Evolutionary conservation across 768 basidiomycete genomes (phyloP).

Genomic region (Coprinellus micaceus): DNA sequence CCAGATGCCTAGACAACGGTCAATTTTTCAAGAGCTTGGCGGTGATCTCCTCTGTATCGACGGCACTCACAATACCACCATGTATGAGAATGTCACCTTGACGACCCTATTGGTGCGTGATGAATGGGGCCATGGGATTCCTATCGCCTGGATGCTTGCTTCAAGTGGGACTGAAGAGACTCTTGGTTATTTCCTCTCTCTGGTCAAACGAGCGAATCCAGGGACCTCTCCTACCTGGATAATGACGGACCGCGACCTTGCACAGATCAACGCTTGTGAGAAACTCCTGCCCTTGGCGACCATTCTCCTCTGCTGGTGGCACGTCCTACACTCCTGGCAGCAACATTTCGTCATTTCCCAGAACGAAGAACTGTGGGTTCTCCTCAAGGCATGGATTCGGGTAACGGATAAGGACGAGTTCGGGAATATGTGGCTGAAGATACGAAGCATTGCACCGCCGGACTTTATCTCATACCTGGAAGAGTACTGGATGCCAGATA

Average conservation of each 20-base stretch:
- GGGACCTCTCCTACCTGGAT: not conserved
- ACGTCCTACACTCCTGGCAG: conserved; percentile 29
- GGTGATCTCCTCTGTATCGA: not conserved
- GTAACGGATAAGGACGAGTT: conserved; percentile 17
- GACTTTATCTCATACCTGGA: conserved; percentile 17
- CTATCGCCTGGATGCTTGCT: conserved; percentile 17
- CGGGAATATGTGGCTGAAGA: conserved; percentile 12
- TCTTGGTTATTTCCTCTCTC: conserved; percentile 12
- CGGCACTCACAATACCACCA: not conserved
- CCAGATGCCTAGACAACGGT: not conserved
- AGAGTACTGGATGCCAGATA: conserved; percentile 13
- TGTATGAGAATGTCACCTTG: conserved; percentile 1
- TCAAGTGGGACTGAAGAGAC: conserved; percentile 17
- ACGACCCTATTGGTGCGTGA: not conserved
- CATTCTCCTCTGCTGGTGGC: conserved; percentile 27
- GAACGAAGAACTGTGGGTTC: conserved; percentile 17
- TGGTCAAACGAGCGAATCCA: not conserved
- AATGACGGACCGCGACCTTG: conserved; percentile 4
- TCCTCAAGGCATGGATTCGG: conserved; percentile 20
- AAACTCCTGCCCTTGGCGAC: not conserved
- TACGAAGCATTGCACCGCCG: conserved; percentile 8
- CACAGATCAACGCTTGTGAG: conserved; percentile 2
- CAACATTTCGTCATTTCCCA: conserved; percentile 18
- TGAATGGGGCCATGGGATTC: conserved; percentile 10
- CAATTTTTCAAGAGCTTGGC: not conserved